Evolutionary conservation across 345 rosid genomes (phyloP).

Genomic region (Boechera divaricarpa): DNA sequence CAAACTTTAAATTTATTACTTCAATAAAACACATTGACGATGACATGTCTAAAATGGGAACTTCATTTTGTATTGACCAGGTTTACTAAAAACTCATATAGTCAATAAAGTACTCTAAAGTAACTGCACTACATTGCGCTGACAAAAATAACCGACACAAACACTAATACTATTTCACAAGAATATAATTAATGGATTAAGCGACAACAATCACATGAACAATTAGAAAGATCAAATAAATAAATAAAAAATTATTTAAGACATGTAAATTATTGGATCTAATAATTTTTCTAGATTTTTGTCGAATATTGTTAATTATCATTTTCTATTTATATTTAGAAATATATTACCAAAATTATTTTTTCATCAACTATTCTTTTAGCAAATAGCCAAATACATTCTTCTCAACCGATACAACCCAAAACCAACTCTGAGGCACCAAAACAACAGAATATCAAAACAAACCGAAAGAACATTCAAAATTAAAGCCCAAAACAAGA

Average conservation of each 20-base stretch:
- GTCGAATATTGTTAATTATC: neutral
- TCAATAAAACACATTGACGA: neutral
- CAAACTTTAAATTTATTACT: neutral
- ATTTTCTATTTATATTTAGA: neutral
- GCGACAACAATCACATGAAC: neutral
- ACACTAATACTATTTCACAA: neutral
- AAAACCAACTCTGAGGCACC: neutral
- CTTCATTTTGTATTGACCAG: slow-evolving; percentile 8
- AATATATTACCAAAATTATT: neutral
- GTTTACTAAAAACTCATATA: neutral
- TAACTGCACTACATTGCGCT: neutral
- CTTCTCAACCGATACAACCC: neutral
- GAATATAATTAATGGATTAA: neutral
- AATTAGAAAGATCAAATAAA: neutral
- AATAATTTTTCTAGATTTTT: neutral
- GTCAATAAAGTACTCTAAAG: slow-evolving; percentile 7
- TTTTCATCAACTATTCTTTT: neutral
- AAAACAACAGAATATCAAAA: neutral
- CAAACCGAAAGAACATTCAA: neutral
- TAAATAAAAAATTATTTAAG: neutral
- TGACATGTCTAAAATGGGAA: slow-evolving; percentile 12
- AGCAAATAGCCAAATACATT: neutral
- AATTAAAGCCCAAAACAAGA: neutral
- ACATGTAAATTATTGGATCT: neutral
- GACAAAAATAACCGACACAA: neutral